These are phyloP conservation scores for Krasilnikovozyma curviuscula DNA, from an alignment of 768 basidiomycete genomes.

Conservation along the genomic window DNA sequence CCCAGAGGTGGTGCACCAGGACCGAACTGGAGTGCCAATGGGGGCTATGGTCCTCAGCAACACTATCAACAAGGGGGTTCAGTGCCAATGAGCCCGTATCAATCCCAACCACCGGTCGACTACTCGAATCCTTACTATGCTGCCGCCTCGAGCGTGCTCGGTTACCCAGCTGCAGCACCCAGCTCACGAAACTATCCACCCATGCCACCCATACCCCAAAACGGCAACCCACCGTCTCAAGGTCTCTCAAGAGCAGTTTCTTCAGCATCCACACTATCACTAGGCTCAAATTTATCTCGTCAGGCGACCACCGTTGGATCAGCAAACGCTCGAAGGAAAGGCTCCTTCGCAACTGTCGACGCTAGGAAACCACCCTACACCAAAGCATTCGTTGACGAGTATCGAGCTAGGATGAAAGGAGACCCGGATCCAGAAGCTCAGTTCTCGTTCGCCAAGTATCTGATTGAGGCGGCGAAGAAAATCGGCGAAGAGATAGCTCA, in stretches of 20 bases:
- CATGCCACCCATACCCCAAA: not conserved
- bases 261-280: slow-evolving; percentile 18
- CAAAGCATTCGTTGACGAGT: slow-evolving; percentile 92
- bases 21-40: slow-evolving; percentile 27
- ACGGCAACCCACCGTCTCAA: not conserved
- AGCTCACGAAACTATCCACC: no score
- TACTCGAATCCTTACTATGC: slow-evolving; percentile 25
- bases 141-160: slow-evolving; percentile 24
- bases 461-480: slow-evolving; percentile 84
- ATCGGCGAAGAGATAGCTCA: slow-evolving; percentile 43
- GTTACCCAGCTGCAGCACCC: slow-evolving; percentile 17
- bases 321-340: slow-evolving; percentile 21
- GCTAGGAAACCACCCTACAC: slow-evolving; percentile 47
- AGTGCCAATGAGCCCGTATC: slow-evolving; percentile 9
- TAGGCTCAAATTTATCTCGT: not conserved
- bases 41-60: slow-evolving; percentile 9
- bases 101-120: slow-evolving; percentile 15
- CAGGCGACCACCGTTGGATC: slow-evolving; percentile 24
- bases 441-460: slow-evolving; percentile 93
- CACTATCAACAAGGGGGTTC: slow-evolving; percentile 9
- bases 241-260: not conserved
- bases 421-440: slow-evolving; percentile 98
- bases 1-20: not conserved
- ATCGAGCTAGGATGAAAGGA: slow-evolving; percentile 86
- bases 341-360: slow-evolving; percentile 23